Evolutionary conservation across 2,329 filamentous ascomycete genomes (phyloP), one percentile per base, ranked within the genome.

Genomic region (Dendryphion nanum): DNA sequence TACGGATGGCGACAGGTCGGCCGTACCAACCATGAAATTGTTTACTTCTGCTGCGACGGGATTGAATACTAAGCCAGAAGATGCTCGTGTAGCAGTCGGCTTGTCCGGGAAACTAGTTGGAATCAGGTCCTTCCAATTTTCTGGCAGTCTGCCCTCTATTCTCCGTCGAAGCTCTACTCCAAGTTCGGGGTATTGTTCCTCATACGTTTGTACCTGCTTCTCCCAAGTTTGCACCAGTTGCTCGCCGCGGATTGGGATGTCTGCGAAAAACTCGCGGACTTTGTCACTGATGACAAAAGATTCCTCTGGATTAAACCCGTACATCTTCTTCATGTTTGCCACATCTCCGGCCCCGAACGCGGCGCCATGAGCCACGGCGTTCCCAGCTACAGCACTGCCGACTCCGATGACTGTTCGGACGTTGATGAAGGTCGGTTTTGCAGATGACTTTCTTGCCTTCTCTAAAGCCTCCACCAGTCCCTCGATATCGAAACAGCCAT

Each of bases 41-140:
- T 96, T 96, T 55, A 96, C 71, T 70, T 95, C 89, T 61, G 96
- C 85, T 41, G 76, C 75, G 4, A 80, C 57, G 0, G 76, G 75
- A 44, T 79, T 80, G 47, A 70, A 72, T 1, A 75, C 69, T 4
- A 76, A 49, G 0, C 74, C 75, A 5, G 72, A 68, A 0, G 73
- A 74, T 45, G 75, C 75, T 35, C 76, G 64, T 2, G 74, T 73
- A 0, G 76, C 62, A 1, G 74, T 79, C 0, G 70, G 67, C 6
- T 63, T 59, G 2, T 66, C 69, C 0, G 76, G 70, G 44, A 78
- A 70, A 19, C 66, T 63, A 37, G 66, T 69, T 8, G 75, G 78
- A 31, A 79, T 73, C 26, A 74, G 61, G 29, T 69, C 68, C 34
- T 63, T 67, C 73, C 74, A 79, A 46, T 76, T 62, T 6, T 64